phyloP scores from a whole-genome alignment of 495 filamentous ascomycete species.

The Trichoderma orchidacearum region DNA sequence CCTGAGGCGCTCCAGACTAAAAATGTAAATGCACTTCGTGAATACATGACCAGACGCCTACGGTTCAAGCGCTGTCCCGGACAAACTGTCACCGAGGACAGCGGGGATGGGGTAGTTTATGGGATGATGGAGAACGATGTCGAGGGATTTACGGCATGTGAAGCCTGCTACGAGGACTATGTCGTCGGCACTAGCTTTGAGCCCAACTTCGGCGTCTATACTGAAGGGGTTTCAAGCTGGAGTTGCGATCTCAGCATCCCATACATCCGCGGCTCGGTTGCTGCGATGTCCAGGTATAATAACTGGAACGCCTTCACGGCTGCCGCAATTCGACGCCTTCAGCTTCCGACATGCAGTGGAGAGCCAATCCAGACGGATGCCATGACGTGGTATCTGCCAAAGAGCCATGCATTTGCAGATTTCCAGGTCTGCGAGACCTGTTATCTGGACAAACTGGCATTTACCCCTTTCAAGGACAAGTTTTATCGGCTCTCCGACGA shows the following conservation, averaged over 20 bases:
- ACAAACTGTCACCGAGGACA: background rate
- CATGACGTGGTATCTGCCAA: conserved; percentile 5
- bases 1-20: background rate
- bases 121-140: background rate
- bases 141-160: conserved; percentile 5
- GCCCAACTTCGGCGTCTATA: background rate
- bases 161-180: conserved; percentile 9
- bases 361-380: conserved; percentile 1
- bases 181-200: conserved; percentile 4
- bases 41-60: conserved; percentile 7
- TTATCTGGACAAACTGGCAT: conserved; percentile 6
- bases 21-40: conserved; percentile 3
- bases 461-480: conserved; percentile 2
- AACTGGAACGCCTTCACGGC: background rate
- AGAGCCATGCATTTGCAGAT: background rate
- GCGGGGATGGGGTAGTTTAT: conserved; percentile 3
- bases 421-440: conserved; percentile 10
- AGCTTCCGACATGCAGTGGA: conserved; percentile 1
- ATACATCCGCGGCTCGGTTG: background rate
- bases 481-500: background rate
- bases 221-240: background rate
- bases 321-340: background rate
- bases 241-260: background rate
- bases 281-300: background rate
- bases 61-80: conserved; percentile 7